phyloP scores from a whole-genome alignment of 371 early-diverging fungal species.

The Mucor sp. region DNA sequence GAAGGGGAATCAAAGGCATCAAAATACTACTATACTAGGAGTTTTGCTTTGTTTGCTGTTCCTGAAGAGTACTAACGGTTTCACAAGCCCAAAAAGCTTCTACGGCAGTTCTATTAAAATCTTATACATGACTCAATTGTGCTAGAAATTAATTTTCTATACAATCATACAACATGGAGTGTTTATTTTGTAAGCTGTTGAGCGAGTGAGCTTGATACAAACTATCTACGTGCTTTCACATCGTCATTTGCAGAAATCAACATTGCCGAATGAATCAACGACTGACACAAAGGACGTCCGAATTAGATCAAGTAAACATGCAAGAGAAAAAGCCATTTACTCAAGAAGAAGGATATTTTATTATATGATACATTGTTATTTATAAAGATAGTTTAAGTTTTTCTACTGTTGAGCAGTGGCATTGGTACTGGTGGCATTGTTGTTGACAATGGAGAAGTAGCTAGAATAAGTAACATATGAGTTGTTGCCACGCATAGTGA shows the following conservation, averaged over 20 bases:
- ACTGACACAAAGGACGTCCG: no score
- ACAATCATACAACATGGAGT: no score
- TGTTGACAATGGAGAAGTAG: neutral
- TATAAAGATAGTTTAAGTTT: neutral
- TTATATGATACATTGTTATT: neutral
- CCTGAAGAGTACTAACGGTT: neutral
- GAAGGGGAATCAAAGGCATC: no score
- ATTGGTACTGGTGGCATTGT: neutral
- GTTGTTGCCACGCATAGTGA: slow-evolving; percentile 1
- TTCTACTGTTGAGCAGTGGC: neutral
- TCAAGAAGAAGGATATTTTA: no score
- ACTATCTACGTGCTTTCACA: neutral
- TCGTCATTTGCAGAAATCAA: neutral
- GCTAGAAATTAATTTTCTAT: no score
- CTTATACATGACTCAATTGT: no score
- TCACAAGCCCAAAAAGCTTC: neutral
- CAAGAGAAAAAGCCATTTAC: neutral
- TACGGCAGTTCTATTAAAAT: no score
- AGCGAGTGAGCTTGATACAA: neutral
- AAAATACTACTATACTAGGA: no score
- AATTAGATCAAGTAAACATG: neutral
- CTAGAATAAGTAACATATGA: neutral
- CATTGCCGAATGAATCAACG: neutral
- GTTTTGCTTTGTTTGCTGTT: neutral
- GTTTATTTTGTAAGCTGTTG: no score